phyloP scores from a whole-genome alignment of 257 asterid genomes.

The Scutellaria baicalensis region DNA sequence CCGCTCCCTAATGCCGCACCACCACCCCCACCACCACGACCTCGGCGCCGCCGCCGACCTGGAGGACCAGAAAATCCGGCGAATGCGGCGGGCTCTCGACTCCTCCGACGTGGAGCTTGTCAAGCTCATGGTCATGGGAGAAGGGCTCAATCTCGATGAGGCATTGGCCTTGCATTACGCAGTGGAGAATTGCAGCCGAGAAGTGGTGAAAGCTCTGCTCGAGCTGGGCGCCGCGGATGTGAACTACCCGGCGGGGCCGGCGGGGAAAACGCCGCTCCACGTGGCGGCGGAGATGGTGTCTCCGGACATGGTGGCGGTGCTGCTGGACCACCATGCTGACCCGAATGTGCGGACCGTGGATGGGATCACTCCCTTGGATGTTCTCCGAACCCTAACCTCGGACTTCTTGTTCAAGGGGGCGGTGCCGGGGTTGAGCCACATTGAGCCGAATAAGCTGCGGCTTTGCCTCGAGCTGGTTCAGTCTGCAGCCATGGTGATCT shows the following conservation, averaged over 20 bases:
- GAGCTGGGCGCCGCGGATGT: constrained; percentile 98
- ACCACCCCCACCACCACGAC: constrained; percentile 49
- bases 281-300: constrained; percentile 94
- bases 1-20: constrained; percentile 52
- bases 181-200: constrained; percentile 79
- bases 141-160: constrained; percentile 82
- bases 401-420: constrained; percentile 88
- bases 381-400: constrained; percentile 88
- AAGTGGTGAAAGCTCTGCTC: constrained; percentile 75
- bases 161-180: constrained; percentile 85
- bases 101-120: constrained; percentile 92
- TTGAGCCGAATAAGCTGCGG: constrained; percentile 83
- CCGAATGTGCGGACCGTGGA: constrained; percentile 78
- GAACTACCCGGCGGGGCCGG: constrained; percentile 83
- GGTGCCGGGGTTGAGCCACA: constrained; percentile 65
- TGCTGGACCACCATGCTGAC: constrained; percentile 93
- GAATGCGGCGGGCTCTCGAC: constrained; percentile 93
- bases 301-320: constrained; percentile 94
- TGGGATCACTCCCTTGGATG: constrained; percentile 76
- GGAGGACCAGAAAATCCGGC: constrained; percentile 78
- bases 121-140: constrained; percentile 99
- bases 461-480: constrained; percentile 90
- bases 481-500: constrained; percentile 90
- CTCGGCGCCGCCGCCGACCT: constrained; percentile 54
- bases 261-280: constrained; percentile 83